Evolutionary conservation across 306 rosid genomes (phyloP).

Genomic region (Medicago ruthenica): DNA sequence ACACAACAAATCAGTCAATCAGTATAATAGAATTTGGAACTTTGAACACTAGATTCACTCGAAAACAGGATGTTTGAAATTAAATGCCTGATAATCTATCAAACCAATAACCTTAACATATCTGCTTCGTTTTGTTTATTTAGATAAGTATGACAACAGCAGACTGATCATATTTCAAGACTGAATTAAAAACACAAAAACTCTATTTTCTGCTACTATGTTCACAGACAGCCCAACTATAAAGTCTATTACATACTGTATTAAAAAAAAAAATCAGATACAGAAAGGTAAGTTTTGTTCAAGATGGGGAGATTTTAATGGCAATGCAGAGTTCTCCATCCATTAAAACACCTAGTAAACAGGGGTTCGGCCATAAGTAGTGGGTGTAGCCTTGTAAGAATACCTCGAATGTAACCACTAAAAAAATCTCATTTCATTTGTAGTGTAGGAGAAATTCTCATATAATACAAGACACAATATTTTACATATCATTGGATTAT

Average conservation of each 20-base stretch:
- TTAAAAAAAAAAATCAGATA: neutral
- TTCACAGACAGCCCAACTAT: neutral
- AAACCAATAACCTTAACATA: slow-evolving; percentile 21
- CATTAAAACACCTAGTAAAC: neutral
- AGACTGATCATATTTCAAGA: slow-evolving; percentile 16
- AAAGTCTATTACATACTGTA: neutral
- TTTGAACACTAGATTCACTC: neutral
- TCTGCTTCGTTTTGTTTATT: slow-evolving; percentile 5
- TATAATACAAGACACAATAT: neutral
- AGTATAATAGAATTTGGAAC: slow-evolving; percentile 14
- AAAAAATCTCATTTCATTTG: neutral
- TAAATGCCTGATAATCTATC: slow-evolving; percentile 4
- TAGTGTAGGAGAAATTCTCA: neutral
- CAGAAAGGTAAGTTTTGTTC: slow-evolving; percentile 19
- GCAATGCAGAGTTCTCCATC: slow-evolving; percentile 15
- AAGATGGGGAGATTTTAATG: neutral
- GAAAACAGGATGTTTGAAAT: neutral
- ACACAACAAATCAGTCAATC: slow-evolving; percentile 40
- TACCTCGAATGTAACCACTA: neutral
- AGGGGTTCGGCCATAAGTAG: slow-evolving; percentile 10
- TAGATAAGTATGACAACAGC: neutral
- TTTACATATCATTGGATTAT: neutral
- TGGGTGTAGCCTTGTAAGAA: neutral
- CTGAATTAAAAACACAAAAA: slow-evolving; percentile 5
- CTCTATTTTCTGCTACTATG: neutral